phyloP scores from a whole-genome alignment of 2,329 filamentous ascomycete genomes.

The Colletotrichum cordylinicola region DNA sequence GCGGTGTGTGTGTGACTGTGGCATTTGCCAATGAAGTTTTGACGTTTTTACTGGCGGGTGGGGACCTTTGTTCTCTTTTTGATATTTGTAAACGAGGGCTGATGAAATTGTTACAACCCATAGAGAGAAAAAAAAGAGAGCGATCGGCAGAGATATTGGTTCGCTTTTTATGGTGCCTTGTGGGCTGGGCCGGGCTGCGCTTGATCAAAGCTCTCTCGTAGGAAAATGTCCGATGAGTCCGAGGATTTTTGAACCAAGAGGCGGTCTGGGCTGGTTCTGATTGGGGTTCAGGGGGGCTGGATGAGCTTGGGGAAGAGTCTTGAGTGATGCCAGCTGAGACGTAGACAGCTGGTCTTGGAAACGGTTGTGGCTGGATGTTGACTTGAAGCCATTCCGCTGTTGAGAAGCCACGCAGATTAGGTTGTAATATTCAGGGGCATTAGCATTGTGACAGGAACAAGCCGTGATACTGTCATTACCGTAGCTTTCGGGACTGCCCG shows the following conservation, averaged over 20 bases:
- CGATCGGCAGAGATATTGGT: background rate
- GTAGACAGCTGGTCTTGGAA: background rate
- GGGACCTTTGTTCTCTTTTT: too few species aligned
- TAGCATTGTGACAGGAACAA: rapidly evolving
- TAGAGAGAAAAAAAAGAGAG: background rate
- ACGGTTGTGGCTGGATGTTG: background rate
- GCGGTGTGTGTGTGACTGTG: background rate
- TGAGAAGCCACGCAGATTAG: background rate
- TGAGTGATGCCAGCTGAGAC: background rate
- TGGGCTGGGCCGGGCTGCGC: background rate
- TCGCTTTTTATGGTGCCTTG: background rate
- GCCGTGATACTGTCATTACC: background rate
- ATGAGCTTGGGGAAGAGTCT: background rate
- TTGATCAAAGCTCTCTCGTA: background rate
- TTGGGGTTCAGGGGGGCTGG: background rate
- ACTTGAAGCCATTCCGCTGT: background rate
- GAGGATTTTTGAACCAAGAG: background rate
- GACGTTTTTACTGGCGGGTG: background rate
- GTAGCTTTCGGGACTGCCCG: rapidly evolving
- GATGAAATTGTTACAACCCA: background rate
- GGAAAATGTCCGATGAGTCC: background rate
- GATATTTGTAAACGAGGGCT: background rate
- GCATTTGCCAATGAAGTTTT: background rate
- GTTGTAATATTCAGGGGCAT: rapidly evolving
- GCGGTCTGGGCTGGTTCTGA: background rate